A percentile compares a stretch with the other conserved stretches of the same genome.
phyloP scores from a whole-genome alignment of 768 basidiomycete species.

The Trametes maxima region DNA sequence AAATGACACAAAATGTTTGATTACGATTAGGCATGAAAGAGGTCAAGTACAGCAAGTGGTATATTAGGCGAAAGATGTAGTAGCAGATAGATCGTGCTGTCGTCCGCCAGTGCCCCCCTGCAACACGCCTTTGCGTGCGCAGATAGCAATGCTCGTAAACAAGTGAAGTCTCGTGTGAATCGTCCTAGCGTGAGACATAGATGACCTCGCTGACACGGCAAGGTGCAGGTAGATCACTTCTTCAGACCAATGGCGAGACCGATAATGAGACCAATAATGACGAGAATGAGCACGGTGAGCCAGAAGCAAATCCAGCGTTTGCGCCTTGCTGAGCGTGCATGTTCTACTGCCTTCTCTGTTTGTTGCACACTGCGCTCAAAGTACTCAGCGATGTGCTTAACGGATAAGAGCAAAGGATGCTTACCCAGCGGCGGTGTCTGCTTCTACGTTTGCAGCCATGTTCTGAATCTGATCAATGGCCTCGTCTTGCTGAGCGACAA shows the following conservation, averaged over 20 bases:
- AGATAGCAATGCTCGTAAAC: not conserved
- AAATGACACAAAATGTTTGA: no score
- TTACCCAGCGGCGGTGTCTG: constrained; percentile 73
- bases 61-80: constrained; percentile 17
- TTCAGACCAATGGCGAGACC: constrained; percentile 39
- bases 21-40: not conserved
- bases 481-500: constrained; percentile 83
- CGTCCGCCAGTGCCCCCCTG: not conserved
- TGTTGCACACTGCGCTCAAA: constrained; percentile 51
- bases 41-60: constrained; percentile 12
- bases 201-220: not conserved
- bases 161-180: constrained; percentile 1
- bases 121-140: not conserved
- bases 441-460: constrained; percentile 62
- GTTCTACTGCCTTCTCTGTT: constrained; percentile 66
- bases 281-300: constrained; percentile 55
- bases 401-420: constrained; percentile 26
- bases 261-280: constrained; percentile 61
- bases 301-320: constrained; percentile 89
- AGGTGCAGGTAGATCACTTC: not conserved
- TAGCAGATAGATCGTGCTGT: constrained; percentile 7
- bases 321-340: constrained; percentile 69
- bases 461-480: constrained; percentile 64
- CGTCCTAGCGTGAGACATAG: constrained; percentile 3
- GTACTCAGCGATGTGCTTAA: not conserved